Percentiles rank a stretch among this genome's conserved stretches.
Evolutionary conservation across 768 basidiomycete genomes (phyloP).

Genomic region (Lactarius pseudohatsudake): DNA sequence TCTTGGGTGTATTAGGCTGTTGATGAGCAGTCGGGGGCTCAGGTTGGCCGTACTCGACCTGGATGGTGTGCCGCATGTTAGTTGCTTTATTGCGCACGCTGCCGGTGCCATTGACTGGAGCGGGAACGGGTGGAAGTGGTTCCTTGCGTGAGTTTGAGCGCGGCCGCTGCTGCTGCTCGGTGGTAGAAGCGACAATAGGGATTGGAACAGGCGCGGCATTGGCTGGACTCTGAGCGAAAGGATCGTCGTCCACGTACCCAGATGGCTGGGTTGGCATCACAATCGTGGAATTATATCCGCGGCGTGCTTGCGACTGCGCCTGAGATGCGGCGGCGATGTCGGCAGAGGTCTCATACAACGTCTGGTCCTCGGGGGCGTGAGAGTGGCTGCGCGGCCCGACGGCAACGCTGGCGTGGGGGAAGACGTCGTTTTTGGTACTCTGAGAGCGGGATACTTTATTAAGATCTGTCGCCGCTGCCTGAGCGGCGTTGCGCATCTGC

Average conservation of each 20-base stretch:
- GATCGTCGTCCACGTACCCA: slow-evolving; percentile 61
- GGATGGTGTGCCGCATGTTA: slow-evolving; percentile 87
- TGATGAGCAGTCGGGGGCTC: slow-evolving; percentile 27
- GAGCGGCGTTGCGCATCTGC: slow-evolving; percentile 65
- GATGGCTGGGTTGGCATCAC: slow-evolving; percentile 46
- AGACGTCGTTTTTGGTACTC: slow-evolving; percentile 54
- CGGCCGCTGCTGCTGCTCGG: slow-evolving; percentile 23
- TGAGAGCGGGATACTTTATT: slow-evolving; percentile 47
- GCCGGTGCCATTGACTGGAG: slow-evolving; percentile 37
- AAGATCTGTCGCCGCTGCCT: slow-evolving; percentile 34
- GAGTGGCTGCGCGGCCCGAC: slow-evolving; percentile 40
- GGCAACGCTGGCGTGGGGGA: slow-evolving; percentile 37
- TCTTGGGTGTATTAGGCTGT: slow-evolving; percentile 24
- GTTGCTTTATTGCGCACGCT: slow-evolving; percentile 46
- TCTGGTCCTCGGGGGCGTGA: slow-evolving; percentile 43
- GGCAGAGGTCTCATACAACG: slow-evolving; percentile 66
- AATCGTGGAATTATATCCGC: slow-evolving; percentile 38
- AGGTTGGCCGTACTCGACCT: slow-evolving; percentile 88
- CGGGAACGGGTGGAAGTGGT: slow-evolving; percentile 17
- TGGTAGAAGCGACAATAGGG: slow-evolving; percentile 33
- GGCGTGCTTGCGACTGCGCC: slow-evolving; percentile 32
- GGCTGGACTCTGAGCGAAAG: slow-evolving; percentile 47
- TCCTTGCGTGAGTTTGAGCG: slow-evolving; percentile 23
- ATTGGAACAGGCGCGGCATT: slow-evolving; percentile 39
- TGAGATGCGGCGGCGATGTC: slow-evolving; percentile 51